These are phyloP conservation scores for Alternaria viburni DNA, from an alignment of 2,329 filamentous ascomycete genomes.

Conservation along the genomic window DNA sequence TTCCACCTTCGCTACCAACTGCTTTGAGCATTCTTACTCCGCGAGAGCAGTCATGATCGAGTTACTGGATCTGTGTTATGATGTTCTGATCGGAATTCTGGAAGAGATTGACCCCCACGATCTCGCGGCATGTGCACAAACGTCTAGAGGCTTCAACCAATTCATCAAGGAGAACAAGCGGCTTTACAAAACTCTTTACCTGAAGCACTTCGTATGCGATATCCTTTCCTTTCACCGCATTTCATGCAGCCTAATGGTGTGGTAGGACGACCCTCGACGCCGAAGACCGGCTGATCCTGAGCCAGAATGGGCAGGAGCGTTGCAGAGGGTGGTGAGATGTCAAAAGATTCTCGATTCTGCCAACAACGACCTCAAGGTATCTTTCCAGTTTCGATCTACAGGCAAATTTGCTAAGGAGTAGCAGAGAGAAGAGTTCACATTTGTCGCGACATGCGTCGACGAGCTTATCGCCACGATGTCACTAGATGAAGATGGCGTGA, in stretches of 20 bases:
- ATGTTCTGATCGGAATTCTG: conserved; percentile 44
- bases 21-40: background rate
- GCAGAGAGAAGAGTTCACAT: conserved; percentile 43
- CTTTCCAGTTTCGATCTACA: background rate
- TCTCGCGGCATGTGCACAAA: conserved; percentile 38
- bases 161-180: conserved; percentile 64
- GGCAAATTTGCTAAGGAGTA: background rate
- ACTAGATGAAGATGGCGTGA: conserved; percentile 50
- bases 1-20: background rate
- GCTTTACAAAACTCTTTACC: conserved; percentile 68
- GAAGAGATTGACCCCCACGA: conserved; percentile 42
- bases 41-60: conserved; percentile 22
- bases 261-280: conserved; percentile 49
- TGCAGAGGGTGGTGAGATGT: conserved; percentile 39
- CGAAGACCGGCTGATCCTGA: conserved; percentile 31
- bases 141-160: conserved; percentile 53
- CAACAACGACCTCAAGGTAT: conserved; percentile 50
- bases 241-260: conserved; percentile 12
- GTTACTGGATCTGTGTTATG: conserved; percentile 46
- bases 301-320: conserved; percentile 38
- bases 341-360: conserved; percentile 55
- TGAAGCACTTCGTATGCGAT: conserved; percentile 59
- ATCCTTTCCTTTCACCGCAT: too few relatives aligned
- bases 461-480: conserved; percentile 42
- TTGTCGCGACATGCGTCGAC: conserved; percentile 51